Base-by-base conservation (phyloP, 1,139 yeast genomes). In the Pichia norvegensis region DNA sequence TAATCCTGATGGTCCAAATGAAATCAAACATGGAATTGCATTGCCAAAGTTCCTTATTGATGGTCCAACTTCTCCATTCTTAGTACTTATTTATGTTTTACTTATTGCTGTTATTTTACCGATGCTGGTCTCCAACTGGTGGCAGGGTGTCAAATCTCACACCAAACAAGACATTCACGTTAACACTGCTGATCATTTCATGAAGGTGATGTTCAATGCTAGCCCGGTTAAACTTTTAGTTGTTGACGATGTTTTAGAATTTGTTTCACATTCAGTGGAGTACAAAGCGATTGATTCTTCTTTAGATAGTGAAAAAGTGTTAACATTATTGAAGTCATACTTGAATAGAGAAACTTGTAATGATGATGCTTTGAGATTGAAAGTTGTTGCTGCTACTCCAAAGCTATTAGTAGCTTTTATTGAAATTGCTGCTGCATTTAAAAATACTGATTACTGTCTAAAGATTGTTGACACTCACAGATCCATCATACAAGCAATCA, bases 1-100 rank as follows among this genome's bases (percentile, higher is more conserved):
- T 40, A 95, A 94, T 63, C 99, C 99, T 7, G 98, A 94, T 67
- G 98, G 98, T 36, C 96, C 95, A 42, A 96, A 87, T 64, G 86
- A 86, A 41, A 74, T 85, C n/a, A 70, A 83, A n/a, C 97, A 87
- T 63, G 98, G 98, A 48, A 88, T 94, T 65, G 99, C 97, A 0
- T 69, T 94, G 55, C 99, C 99, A 36, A 82, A 84, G 62, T 87
- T 87, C 66, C 73, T 94, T 56, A 87, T 94, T 38, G 96, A 87
- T 55, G 92, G 95, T 31, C 74, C 79, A 49, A 83, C 84, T 38
- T 82, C 95, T 6, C 58, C 84, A 38, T 73, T 85, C 55, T 64
- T 83, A 37, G 77, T 83, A 23, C 64, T 77, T 8, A 55, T 74
- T 4, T 94, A 94, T 64, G 79, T 87, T 46, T 55, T 78, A 11